Base-by-base conservation (phyloP, 2,329 filamentous ascomycete species). In the Fusarium setosum region DNA sequence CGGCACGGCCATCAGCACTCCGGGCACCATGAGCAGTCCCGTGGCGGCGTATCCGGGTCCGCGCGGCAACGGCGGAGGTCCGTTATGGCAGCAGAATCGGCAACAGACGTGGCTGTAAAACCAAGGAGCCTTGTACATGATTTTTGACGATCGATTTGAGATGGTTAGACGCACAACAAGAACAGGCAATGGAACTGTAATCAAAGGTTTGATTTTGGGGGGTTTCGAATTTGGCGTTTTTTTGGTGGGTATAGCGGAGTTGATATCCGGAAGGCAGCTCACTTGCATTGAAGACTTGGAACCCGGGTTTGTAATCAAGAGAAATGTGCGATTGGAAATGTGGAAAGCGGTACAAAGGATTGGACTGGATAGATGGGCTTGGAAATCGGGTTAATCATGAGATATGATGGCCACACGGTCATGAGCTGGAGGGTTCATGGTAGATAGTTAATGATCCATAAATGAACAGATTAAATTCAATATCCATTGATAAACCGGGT, bases 51-150 rank as follows among this genome's bases (percentile, higher is more conserved):
- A 68, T 64, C 63, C 68, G 18, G 63, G 68, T 15, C 70, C 69
- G 23, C 70, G 65, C 20, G 61, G 73, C 24, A 64, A 65, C 6
- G 76, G 75, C 3, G 74, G 78, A 21, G 74, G 82, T 38, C 83
- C 83, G 6, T 73, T 86, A 34, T 86, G 84, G 84, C 84, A 86
- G 73, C 84, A 86, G 74, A 85, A 85, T 50, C 76, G 83, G 56
- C 78, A 79, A 54, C 81, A 81, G 61, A 79, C 77, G 63, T 77
- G 83, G 70, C 50, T 86, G 82, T 71, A 59, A 83, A 63, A 81
- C 80, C 76, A 45, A 83, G 81, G 81, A 76, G 82, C 75, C 70
- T 78, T 40, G 21, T 49, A 53, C 11, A 65, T 45, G 56, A 55
- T 41, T 52, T 41, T 52, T 38, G 44, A 56, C 35, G 23, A 50